Conservation (phyloP, 2,329 filamentous ascomycete genomes). For the Cryphonectria parasitica region DNA sequence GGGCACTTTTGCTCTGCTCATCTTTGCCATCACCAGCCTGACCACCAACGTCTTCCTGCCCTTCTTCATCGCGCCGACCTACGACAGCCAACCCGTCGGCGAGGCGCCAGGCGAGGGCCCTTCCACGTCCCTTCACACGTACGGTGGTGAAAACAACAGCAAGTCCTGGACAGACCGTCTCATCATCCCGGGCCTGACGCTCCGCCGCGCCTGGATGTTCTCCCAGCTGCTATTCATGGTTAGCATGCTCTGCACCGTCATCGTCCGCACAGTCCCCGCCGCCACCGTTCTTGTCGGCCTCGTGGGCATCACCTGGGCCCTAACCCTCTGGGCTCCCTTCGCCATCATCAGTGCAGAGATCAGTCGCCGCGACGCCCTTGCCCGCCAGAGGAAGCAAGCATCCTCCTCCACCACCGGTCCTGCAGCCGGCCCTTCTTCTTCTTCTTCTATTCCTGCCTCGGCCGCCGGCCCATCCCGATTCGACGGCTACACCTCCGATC, state of each 20-base stretch:
- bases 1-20: conserved; percentile 84
- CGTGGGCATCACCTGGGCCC: conserved; percentile 88
- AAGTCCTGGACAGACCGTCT: conserved; percentile 61
- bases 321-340: conserved; percentile 93
- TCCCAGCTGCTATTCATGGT: conserved; percentile 82
- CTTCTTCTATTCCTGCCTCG: neutral
- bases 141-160: conserved; percentile 36
- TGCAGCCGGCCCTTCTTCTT: conserved; percentile 25
- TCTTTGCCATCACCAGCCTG: conserved; percentile 87
- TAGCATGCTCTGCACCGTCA: conserved; percentile 82
- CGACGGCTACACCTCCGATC: conserved; percentile 37
- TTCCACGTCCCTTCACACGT: conserved; percentile 36
- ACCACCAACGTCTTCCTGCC: conserved; percentile 81
- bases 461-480: conserved; percentile 17
- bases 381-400: conserved; percentile 43
- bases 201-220: conserved; percentile 84
- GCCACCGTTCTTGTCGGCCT: conserved; percentile 80
- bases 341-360: conserved; percentile 95
- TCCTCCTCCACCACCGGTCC: conserved; percentile 25
- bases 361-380: conserved; percentile 71
- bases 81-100: conserved; percentile 52
- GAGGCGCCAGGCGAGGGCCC: conserved; percentile 40
- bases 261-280: conserved; percentile 71
- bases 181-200: conserved; percentile 80
- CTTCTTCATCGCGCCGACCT: conserved; percentile 83